Evolutionary conservation across 129 eudicot genomes (phyloP).

Genomic region (Saussurea involucrata): DNA sequence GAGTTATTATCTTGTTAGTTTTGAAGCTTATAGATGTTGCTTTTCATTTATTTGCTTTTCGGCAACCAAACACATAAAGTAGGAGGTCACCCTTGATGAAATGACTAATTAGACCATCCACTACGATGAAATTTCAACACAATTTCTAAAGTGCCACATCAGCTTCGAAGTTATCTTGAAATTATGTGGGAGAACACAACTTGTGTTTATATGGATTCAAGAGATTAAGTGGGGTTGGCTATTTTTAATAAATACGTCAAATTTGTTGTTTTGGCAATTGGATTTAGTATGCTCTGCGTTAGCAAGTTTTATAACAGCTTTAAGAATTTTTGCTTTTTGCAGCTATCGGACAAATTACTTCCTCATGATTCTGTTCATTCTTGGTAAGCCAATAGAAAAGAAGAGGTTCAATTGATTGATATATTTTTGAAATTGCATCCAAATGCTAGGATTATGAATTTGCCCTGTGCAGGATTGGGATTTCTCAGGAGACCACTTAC

Average conservation of each 20-base stretch:
- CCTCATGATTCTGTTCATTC: conserved; percentile 74
- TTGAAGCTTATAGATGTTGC: neutral
- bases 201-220: neutral
- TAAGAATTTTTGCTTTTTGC: conserved; percentile 32
- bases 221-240: neutral
- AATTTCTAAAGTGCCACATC: too few relatives aligned
- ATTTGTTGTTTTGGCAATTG: neutral
- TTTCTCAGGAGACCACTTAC: conserved; percentile 96
- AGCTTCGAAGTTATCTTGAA: too few relatives aligned
- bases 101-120: too few relatives aligned
- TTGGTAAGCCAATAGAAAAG: conserved; percentile 51
- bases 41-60: neutral
- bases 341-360: conserved; percentile 97
- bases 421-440: neutral
- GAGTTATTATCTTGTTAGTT: neutral
- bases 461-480: conserved; percentile 64
- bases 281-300: neutral
- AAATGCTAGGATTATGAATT: conserved; percentile 1
- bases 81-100: neutral
- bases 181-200: neutral
- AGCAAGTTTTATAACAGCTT: neutral
- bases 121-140: too few relatives aligned
- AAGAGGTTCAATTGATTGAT: neutral
- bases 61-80: neutral
- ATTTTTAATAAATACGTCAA: neutral